Percentiles rank a stretch among this genome's conserved stretches.
Conservation (phyloP, 257 asterid genomes). For the Forsythia viridissima region DNA sequence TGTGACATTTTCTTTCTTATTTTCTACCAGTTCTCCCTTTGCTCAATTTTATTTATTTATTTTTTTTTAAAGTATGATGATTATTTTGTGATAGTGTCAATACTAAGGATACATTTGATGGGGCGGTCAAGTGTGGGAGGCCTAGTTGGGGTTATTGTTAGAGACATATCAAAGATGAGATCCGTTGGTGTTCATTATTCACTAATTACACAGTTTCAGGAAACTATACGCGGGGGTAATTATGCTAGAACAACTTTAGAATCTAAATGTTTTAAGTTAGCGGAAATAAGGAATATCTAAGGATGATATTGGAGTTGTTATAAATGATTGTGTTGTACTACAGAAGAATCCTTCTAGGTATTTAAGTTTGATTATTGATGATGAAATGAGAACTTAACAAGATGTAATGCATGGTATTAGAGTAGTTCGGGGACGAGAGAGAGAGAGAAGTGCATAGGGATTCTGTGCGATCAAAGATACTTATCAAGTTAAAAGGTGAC, state of each 20-base stretch:
- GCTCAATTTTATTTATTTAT: neutral
- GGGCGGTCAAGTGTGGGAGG: neutral
- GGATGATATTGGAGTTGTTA: too few species aligned
- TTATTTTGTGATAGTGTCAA: neutral
- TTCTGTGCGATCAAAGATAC: neutral
- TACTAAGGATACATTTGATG: neutral
- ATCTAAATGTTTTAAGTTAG: too few species aligned
- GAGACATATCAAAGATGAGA: neutral
- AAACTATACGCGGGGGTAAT: too few species aligned
- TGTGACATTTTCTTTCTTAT: neutral
- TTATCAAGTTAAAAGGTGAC: neutral
- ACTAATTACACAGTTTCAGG: too few species aligned
- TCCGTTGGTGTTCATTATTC: too few species aligned
- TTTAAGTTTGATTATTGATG: neutral
- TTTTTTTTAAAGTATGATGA: neutral
- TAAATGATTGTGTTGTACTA: too few species aligned
- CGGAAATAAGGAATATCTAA: too few species aligned
- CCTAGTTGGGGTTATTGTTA: neutral
- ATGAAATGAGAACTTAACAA: neutral
- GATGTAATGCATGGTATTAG: neutral
- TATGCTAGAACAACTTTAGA: too few species aligned
- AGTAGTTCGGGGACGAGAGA: neutral
- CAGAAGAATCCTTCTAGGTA: too few species aligned
- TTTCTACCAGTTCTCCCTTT: neutral
- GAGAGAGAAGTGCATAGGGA: neutral